Evolutionary conservation across 73 alveolate genomes (phyloP), one percentile per base, ranked within the genome.

Genomic region (Paramecium octaurelia): DNA sequence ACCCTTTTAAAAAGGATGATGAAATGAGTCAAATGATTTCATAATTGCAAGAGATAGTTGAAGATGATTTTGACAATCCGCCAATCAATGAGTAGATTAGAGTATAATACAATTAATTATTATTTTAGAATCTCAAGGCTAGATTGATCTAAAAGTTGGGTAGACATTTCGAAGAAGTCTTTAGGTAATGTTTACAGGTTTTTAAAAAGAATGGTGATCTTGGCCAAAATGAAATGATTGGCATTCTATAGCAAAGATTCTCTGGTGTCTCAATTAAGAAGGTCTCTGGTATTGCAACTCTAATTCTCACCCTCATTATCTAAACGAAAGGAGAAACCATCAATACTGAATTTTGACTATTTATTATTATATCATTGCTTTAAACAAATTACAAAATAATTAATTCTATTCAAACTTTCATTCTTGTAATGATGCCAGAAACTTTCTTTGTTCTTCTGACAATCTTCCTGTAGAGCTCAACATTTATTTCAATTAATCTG

Each of bases 1-100:
- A 80, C 23, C 91, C 91, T 11, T 80, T 80, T 44, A 40, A 43
- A 48, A 43, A 24, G 21, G 57, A 80, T 80, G 91, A 80, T 42
- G 91, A 80, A 43, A 31, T 80, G 91, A 80, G 91, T 80, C 4
- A 43, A 43, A 80, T 80, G 91, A 44, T 80, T 0, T 42, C 43
- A 18, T 16, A 44, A 80, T 80, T 80, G 27, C 18, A 80, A 23
- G 91, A 42, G 21, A 44, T 80, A 6, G 91, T 48, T 2, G 43
- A 80, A 20, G 91, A 80, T 10, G 91, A 80, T 23, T 34, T 31
- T 29, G 70, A 80, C 10, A 27, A 10, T 24, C 18, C 70, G 5
- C 76, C 91, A 10, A 34, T 80, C 20, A 48, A 43, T 80, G 76
- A 80, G 9, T 42, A 80, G 12, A 48, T 80, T 80, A 14, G 18